Percentiles rank a stretch among this genome's conserved stretches.
Evolutionary conservation across 1,284 basidiomycete species (phyloP).

Genomic region (Fomitopsis pinicola): DNA sequence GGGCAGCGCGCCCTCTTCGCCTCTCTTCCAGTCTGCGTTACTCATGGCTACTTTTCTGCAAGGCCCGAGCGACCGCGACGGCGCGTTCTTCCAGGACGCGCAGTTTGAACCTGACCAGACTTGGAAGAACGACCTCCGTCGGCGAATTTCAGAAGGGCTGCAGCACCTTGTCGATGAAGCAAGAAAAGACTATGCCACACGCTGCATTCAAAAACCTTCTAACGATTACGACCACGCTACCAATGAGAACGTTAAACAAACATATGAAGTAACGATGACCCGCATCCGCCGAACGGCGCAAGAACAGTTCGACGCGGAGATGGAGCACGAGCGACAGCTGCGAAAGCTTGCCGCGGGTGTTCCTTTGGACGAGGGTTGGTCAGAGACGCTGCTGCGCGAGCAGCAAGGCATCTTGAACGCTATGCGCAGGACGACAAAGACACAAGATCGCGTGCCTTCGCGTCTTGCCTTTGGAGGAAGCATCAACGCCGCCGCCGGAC

Average conservation of each 20-base stretch:
- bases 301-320: constrained; percentile 24
- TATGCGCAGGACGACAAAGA: constrained; percentile 14
- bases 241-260: neutral
- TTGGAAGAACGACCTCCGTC: constrained; percentile 4
- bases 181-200: neutral
- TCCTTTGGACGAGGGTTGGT: constrained; percentile 8
- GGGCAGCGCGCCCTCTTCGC: constrained; percentile 1
- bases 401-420: constrained; percentile 29
- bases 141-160: constrained; percentile 1
- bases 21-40: neutral
- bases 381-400: constrained; percentile 19
- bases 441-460: neutral
- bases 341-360: constrained; percentile 8
- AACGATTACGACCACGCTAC: neutral
- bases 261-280: constrained; percentile 26
- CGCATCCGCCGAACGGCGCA: constrained; percentile 26
- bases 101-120: constrained; percentile 1
- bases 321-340: constrained; percentile 27
- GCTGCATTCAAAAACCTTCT: neutral
- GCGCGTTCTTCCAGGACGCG: neutral
- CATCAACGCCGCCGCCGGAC: neutral
- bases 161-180: constrained; percentile 1
- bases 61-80: neutral
- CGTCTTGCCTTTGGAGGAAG: neutral
- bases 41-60: neutral